Evolutionary conservation across 306 rosid genomes (phyloP).

Genomic region (Gleditsia sinensis): DNA sequence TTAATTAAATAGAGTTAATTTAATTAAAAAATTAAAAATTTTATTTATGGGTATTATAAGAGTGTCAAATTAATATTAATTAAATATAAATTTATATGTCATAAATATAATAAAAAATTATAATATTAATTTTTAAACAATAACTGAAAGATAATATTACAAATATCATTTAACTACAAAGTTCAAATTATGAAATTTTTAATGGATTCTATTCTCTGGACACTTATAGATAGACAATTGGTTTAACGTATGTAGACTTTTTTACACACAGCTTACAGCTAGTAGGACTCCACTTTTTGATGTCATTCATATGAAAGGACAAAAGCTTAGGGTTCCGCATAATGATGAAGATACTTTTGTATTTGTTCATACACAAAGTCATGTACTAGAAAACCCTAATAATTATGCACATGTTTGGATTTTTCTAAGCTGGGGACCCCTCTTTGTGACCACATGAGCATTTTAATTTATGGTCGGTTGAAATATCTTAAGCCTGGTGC

Average conservation of each 20-base stretch:
- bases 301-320: constrained; percentile 19
- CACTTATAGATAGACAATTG: constrained; percentile 30
- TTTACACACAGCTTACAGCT: constrained; percentile 33
- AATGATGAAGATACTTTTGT: constrained; percentile 15
- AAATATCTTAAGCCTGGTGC: too few relatives aligned
- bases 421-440: not conserved
- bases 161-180: too few relatives aligned
- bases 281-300: constrained; percentile 15
- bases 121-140: too few relatives aligned
- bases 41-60: too few relatives aligned
- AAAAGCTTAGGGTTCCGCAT: constrained; percentile 32
- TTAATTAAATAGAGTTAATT: too few relatives aligned
- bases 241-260: not conserved
- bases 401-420: not conserved
- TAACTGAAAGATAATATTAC: too few relatives aligned
- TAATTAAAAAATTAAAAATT: too few relatives aligned
- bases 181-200: too few relatives aligned
- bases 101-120: too few relatives aligned
- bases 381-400: not conserved
- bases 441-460: constrained; percentile 20
- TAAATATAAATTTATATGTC: too few relatives aligned
- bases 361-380: not conserved
- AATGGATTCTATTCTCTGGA: too few relatives aligned
- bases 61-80: too few relatives aligned
- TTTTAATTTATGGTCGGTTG: constrained; percentile 33